These are phyloP conservation scores for Kappamyces sp. DNA, from an alignment of 192 early-diverging fungal genomes.

Conservation along the genomic window DNA sequence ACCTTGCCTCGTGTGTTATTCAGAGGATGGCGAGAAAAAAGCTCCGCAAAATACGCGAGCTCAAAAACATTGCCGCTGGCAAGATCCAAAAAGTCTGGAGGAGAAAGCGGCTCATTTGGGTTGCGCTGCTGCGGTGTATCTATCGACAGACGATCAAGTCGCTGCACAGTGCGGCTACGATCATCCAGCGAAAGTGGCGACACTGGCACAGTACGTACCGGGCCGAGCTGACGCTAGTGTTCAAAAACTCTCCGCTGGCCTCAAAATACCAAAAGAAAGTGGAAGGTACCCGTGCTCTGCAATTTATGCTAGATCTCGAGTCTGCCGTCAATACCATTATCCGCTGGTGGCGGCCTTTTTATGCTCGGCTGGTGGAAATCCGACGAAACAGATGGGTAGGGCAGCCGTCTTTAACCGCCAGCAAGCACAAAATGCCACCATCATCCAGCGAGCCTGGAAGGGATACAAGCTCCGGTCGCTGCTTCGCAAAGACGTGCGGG, in stretches of 20 bases:
- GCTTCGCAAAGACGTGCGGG: conserved; percentile 39
- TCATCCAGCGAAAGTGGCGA: conserved; percentile 48
- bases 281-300: conserved; percentile 33
- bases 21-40: conserved; percentile 48
- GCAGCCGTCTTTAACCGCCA: conserved; percentile 8
- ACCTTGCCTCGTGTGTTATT: conserved; percentile 43
- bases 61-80: conserved; percentile 44
- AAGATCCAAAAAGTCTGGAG: conserved; percentile 53
- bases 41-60: conserved; percentile 31
- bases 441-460: conserved; percentile 44
- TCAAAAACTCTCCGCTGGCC: conserved; percentile 50
- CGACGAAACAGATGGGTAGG: conserved; percentile 33
- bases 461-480: conserved; percentile 47
- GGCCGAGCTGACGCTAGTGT: conserved; percentile 17
- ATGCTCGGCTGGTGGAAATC: conserved; percentile 32
- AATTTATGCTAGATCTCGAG: conserved; percentile 19
- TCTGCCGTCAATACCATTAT: conserved; percentile 41
- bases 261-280: conserved; percentile 41
- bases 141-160: conserved; percentile 48
- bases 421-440: conserved; percentile 40
- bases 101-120: conserved; percentile 41
- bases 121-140: conserved; percentile 50
- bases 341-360: conserved; percentile 49
- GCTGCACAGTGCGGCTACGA: conserved; percentile 40
- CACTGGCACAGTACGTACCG: conserved; percentile 30